Evolutionary conservation across 2,329 filamentous ascomycete genomes (phyloP), one percentile per base, ranked within the genome.

Genomic region (Fusarium foetens): DNA sequence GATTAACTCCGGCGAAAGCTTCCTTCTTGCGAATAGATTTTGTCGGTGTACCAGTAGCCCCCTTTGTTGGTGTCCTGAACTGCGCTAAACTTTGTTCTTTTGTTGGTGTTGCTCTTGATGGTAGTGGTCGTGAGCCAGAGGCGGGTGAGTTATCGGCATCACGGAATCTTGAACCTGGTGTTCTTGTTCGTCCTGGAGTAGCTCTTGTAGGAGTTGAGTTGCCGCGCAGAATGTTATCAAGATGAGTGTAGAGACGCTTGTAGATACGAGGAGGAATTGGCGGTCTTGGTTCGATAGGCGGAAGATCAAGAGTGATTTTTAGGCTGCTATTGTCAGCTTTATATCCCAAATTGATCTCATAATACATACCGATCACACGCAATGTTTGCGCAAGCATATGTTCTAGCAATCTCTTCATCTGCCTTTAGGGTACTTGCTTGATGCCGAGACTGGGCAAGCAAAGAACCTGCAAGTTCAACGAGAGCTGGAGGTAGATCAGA

Each of bases 341-440:
- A 2, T 21, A 19, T 11, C 13, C 29, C 31, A 10, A 27, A 21
- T 11, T 8, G 2, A 23, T 29, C 12, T 10, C 19, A 25, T 16
- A 11, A 21, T 19, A 53, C 75, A 48, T 83, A 93, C 93, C 93
- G 89, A 75, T 95, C 94, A 79, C 95, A 98, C 25, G 96, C 96
- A 67, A 99, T 88, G 81, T 97, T 92, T 19, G 93, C 93, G 80
- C 94, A 97, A 8, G 92, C 93, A 80, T 96, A 96, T 8, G 89
- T 87, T 25, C 95, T 88, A n/a, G 92, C 94, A 72, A 96, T 90
- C 80, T 98, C 95, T 80, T 97, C 94, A 62, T 97, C 94, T 6
- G 91, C 87, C 79, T 94, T 97, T 58, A 98, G 85, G 21, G 89
- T 92, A 77, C 90, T 91, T 54, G 93, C 94, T 76, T 90, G 91